Evolutionary conservation across 495 filamentous ascomycete genomes (phyloP).

Genomic region (Xanthoparmelia taractica): DNA sequence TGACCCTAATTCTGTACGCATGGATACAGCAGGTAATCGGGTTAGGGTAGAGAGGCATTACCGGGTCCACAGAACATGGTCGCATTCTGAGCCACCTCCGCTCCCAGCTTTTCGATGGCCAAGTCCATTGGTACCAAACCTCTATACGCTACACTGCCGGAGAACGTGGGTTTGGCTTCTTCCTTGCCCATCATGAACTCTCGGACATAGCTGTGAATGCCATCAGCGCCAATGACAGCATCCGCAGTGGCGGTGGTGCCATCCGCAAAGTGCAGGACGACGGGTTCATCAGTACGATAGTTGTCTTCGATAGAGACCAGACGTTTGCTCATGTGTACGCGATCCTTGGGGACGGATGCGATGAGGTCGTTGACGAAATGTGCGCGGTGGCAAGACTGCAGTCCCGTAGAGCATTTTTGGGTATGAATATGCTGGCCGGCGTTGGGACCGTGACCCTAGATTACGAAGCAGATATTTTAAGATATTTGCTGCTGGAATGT

Average conservation of each 20-base stretch:
- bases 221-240: constrained; percentile 42
- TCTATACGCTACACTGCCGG: constrained; percentile 42
- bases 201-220: constrained; percentile 38
- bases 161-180: constrained; percentile 34
- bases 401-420: constrained; percentile 15
- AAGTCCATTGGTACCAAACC: constrained; percentile 45
- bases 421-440: constrained; percentile 4
- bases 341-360: constrained; percentile 36
- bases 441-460: constrained; percentile 5
- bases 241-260: constrained; percentile 18
- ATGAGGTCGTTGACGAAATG: constrained; percentile 43
- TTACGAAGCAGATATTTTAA: neutral
- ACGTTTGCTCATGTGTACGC: constrained; percentile 42
- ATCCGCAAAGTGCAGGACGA: constrained; percentile 30
- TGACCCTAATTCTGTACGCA: no score
- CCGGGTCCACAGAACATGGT: constrained; percentile 14
- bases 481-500: neutral
- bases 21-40: no score
- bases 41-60: neutral
- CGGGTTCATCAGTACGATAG: constrained; percentile 16
- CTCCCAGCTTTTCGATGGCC: constrained; percentile 42
- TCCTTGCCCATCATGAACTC: constrained; percentile 36
- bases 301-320: constrained; percentile 25
- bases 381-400: constrained; percentile 42
- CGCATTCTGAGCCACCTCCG: constrained; percentile 29